These are phyloP conservation scores for Phytophthora meadii DNA, from an alignment of 352 stramenopile genomes.

Conservation along the genomic window DNA sequence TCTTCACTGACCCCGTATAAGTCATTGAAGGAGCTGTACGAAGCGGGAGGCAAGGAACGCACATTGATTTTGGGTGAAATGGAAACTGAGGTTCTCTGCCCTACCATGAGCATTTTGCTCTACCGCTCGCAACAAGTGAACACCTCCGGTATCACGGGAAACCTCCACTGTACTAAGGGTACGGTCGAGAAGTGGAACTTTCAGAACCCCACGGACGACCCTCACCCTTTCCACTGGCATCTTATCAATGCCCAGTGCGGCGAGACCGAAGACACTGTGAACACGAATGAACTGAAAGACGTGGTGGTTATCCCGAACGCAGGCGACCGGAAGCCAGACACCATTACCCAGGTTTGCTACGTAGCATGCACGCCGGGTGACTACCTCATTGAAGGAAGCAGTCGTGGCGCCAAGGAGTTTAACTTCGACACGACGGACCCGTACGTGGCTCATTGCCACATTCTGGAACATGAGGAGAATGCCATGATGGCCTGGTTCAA, in stretches of 20 bases:
- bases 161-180: constrained; percentile 66
- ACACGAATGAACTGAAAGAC: constrained; percentile 79
- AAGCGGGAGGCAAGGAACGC: constrained; percentile 62
- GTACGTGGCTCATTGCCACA: constrained; percentile 83
- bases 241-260: constrained; percentile 80
- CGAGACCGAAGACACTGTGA: constrained; percentile 61
- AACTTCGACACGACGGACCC: constrained; percentile 75
- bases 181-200: constrained; percentile 87
- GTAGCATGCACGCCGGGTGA: constrained; percentile 77
- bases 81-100: constrained; percentile 52
- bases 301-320: constrained; percentile 77
- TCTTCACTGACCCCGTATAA: constrained; percentile 51
- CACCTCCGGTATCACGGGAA: constrained; percentile 48
- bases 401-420: constrained; percentile 61
- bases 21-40: constrained; percentile 60
- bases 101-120: constrained; percentile 46
- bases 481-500: constrained; percentile 84
- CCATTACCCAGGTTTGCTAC: constrained; percentile 79
- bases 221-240: constrained; percentile 85
- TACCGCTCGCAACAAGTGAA: constrained; percentile 68
- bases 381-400: constrained; percentile 63
- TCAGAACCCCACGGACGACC: constrained; percentile 81
- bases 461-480: constrained; percentile 84
- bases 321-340: constrained; percentile 34
- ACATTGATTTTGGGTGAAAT: constrained; percentile 64